These are phyloP conservation scores for Albugo candida DNA, from an alignment of 352 stramenopile species.

Conservation along the genomic window DNA sequence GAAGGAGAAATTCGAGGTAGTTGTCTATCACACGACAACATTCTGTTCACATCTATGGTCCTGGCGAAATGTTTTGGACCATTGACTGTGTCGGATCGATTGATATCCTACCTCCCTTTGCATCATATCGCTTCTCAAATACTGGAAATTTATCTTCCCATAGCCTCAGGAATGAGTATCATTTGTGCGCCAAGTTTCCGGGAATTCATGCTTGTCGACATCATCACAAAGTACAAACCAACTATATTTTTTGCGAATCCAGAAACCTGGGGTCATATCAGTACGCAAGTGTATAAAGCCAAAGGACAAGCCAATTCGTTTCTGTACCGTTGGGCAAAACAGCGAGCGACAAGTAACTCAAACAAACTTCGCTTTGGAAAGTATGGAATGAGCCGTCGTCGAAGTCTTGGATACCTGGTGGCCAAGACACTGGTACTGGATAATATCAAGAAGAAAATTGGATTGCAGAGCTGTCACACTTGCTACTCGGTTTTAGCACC, in stretches of 20 bases:
- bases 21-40: conserved; percentile 65
- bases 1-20: conserved; percentile 22
- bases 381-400: conserved; percentile 12
- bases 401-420: conserved; percentile 54
- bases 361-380: conserved; percentile 49
- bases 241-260: conserved; percentile 66
- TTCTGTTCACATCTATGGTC: conserved; percentile 52
- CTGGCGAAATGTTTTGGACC: conserved; percentile 39
- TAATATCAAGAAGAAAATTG: conserved; percentile 60
- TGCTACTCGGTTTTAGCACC: conserved; percentile 62
- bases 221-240: conserved; percentile 30
- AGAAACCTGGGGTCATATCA: conserved; percentile 48
- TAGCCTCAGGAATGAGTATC: conserved; percentile 37
- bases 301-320: conserved; percentile 55
- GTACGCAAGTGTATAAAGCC: conserved; percentile 38
- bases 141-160: conserved; percentile 51
- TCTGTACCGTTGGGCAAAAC: conserved; percentile 62
- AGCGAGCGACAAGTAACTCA: conserved; percentile 51
- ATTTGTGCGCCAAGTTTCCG: conserved; percentile 32
- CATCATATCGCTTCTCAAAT: conserved; percentile 47
- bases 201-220: conserved; percentile 17
- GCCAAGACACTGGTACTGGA: conserved; percentile 62
- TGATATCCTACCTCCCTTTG: conserved; percentile 50
- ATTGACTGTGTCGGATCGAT: conserved; percentile 20
- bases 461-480: conserved; percentile 42